Evolutionary conservation across 176 grass and related monocot genomes (phyloP).

Genomic region (Elymus sibiricus): DNA sequence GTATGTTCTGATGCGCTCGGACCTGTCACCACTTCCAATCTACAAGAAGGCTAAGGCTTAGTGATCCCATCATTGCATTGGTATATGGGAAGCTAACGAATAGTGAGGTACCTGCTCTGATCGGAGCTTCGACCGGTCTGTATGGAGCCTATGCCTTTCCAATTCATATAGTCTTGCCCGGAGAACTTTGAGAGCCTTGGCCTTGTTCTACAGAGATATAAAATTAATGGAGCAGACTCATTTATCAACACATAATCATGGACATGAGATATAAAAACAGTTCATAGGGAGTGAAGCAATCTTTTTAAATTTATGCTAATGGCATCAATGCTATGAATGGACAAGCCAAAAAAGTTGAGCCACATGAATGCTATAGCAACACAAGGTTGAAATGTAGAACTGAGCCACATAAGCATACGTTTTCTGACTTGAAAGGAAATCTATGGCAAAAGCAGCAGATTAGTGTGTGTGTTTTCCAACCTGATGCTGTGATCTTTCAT

Average conservation of each 20-base stretch:
- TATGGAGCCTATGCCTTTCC: slow-evolving; percentile 72
- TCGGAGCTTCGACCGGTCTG: slow-evolving; percentile 80
- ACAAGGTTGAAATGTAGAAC: neutral
- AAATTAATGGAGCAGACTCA: neutral
- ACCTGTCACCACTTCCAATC: slow-evolving; percentile 92
- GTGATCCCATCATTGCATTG: neutral
- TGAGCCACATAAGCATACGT: neutral
- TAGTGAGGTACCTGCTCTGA: slow-evolving; percentile 57
- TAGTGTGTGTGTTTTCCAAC: slow-evolving; percentile 23
- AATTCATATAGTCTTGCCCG: slow-evolving; percentile 83
- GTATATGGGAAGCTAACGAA: neutral
- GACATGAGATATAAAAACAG: neutral
- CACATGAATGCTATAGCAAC: neutral
- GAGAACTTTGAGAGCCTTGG: slow-evolving; percentile 90
- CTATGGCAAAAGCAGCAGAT: neutral
- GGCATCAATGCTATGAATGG: neutral
- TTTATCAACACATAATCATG: neutral
- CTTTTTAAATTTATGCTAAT: neutral
- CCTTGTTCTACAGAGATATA: slow-evolving; percentile 63
- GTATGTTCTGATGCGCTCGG: slow-evolving; percentile 86
- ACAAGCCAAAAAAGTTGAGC: neutral
- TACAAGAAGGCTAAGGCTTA: neutral
- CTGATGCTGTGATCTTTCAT: slow-evolving; percentile 98
- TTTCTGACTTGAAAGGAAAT: neutral
- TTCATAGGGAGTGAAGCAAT: neutral